Evolutionary conservation across 1,284 basidiomycete genomes (phyloP), one percentile per base, ranked within the genome.

Genomic region (Ceratobasidium sp.): DNA sequence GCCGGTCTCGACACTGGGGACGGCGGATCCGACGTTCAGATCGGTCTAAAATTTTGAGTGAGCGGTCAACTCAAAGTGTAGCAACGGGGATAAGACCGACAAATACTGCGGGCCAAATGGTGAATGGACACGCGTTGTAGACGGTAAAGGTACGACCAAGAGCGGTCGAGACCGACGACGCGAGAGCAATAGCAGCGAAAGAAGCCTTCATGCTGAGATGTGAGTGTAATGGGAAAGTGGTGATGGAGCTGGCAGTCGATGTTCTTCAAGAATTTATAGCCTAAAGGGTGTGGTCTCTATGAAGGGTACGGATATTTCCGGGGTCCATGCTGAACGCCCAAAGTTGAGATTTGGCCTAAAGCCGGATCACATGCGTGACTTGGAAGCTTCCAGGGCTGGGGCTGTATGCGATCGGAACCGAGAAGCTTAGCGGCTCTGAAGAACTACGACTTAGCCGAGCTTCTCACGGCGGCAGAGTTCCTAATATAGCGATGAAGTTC

Each of bases 71-170:
- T 80, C 14, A 14, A 12, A 42, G 11, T 14, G 12, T 40, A 14
- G 25, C 7, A 16, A 36, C n/a, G 56, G 16, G 12, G 12, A 12
- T 40, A 28, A 58, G 51, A 67, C n/a, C 42, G 71, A 36, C 73
- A 73, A 66, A 64, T 46, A 74, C 56, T 18, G 75, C 75, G 7
- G 75, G 75, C 74, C 75, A 75, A 25, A 75, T 74, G 21, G 75
- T 75, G 70, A 74, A 74, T 16, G 78, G 77, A 61, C 82, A 83
- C 0, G 67, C 76, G 75, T 83, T 83, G 56, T 78, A 76, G n/a
- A 78, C 83, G 12, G 81, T 83, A 71, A 84, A 80, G n/a, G 82
- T 83, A 62, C 85, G 80, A 40, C 48, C 63, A 21, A 54, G 36
- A 16, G 18, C 59, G 64, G 82, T 82, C 58, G 79, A 64, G 8